These are phyloP conservation scores for Talaromyces thailandensis DNA, from an alignment of 495 filamentous ascomycete genomes.

Conservation along the genomic window DNA sequence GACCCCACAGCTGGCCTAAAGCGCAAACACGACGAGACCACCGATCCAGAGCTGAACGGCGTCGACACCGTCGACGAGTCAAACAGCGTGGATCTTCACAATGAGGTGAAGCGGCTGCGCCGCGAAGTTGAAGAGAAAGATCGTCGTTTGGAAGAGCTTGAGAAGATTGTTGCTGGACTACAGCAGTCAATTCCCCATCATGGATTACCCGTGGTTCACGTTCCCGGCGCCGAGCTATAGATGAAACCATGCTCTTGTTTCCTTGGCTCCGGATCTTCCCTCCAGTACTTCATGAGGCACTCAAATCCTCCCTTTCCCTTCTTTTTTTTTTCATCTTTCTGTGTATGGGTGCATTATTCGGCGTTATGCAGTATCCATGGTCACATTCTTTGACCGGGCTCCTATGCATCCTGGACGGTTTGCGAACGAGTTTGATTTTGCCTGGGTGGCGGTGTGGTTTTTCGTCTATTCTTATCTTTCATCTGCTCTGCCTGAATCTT, in stretches of 20 bases:
- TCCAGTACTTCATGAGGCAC: neutral
- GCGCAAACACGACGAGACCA: conserved; percentile 37
- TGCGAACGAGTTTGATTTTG: conserved; percentile 4
- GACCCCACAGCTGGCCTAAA: conserved; percentile 23
- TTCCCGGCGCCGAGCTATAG: neutral
- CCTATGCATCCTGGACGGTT: conserved; percentile 2
- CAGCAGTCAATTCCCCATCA: conserved; percentile 33
- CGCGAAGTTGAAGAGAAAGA: conserved; percentile 47
- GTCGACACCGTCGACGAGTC: conserved; percentile 24
- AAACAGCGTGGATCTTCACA: conserved; percentile 39
- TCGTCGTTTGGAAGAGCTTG: conserved; percentile 34
- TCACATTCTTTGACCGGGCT: neutral
- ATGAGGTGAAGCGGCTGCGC: conserved; percentile 48
- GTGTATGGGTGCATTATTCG: neutral
- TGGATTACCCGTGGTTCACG: neutral
- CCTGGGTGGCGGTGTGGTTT: neutral
- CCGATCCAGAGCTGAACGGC: conserved; percentile 5
- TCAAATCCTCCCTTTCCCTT: neutral
- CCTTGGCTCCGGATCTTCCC: neutral
- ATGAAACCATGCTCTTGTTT: neutral
- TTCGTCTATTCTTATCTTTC: neutral
- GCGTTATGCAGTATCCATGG: conserved; percentile 3
- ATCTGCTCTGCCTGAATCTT: neutral
- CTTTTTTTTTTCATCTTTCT: neutral
- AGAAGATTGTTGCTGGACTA: conserved; percentile 34